These are phyloP conservation scores for Lasiodiplodia gonubiensis DNA, from an alignment of 2,329 filamentous ascomycete species.

Conservation along the genomic window DNA sequence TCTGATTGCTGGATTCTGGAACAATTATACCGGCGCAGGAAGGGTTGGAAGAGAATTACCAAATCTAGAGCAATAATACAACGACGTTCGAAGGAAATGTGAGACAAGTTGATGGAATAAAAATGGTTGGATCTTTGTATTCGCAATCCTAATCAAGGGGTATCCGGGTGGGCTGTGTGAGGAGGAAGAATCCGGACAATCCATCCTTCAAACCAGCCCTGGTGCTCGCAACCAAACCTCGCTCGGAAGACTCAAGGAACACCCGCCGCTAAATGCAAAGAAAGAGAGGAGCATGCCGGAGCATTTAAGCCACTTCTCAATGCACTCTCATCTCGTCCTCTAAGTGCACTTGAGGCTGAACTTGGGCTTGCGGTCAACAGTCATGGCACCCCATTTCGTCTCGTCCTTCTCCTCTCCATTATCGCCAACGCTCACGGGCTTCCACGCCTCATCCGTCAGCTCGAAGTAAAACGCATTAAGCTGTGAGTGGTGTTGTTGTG, in stretches of 20 bases:
- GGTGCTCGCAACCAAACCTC: no score
- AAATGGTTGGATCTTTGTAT: neutral
- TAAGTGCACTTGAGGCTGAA: conserved; percentile 48
- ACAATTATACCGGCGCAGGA: neutral
- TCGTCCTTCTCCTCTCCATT: conserved; percentile 67
- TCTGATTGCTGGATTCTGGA: no score
- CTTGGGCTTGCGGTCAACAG: conserved; percentile 63
- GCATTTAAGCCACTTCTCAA: neutral
- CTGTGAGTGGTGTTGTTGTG: neutral
- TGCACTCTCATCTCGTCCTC: neutral
- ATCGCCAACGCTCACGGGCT: conserved; percentile 67
- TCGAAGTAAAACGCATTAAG: conserved; percentile 74
- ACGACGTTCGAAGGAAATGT: neutral
- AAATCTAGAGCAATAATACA: neutral
- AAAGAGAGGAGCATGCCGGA: neutral
- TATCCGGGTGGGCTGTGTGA: neutral
- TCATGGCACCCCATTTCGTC: conserved; percentile 73
- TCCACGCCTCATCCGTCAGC: conserved; percentile 75
- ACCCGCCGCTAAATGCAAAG: neutral
- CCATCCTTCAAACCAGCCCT: neutral
- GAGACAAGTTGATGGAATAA: neutral
- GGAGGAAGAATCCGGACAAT: neutral
- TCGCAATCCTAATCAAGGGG: neutral
- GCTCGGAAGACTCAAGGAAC: neutral
- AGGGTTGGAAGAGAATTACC: neutral